Evolutionary conservation across 805 yeast genomes (phyloP).

Genomic region (Metschnikowia bowlesiae): DNA sequence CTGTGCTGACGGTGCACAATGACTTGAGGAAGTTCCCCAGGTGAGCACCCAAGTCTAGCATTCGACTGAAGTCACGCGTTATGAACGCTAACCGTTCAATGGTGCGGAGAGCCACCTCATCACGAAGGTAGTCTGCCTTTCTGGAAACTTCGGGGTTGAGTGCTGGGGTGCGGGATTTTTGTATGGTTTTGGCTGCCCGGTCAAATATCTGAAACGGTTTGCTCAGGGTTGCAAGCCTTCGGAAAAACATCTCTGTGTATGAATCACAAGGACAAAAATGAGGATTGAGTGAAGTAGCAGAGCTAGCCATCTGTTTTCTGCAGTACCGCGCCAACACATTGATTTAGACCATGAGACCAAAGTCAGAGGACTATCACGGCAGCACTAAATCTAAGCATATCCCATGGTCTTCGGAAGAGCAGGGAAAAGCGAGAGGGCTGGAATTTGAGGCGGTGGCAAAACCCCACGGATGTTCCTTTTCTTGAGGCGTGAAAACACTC

Average conservation of each 20-base stretch:
- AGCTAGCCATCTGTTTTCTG: background rate
- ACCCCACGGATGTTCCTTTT: too few relatives aligned
- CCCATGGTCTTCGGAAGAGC: too few relatives aligned
- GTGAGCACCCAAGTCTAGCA: constrained; percentile 71
- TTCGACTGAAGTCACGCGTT: constrained; percentile 54
- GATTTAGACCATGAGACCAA: background rate
- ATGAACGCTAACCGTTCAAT: constrained; percentile 73
- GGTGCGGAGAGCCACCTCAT: constrained; percentile 68
- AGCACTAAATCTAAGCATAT: background rate
- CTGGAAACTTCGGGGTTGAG: constrained; percentile 43
- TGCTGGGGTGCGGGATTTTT: constrained; percentile 49
- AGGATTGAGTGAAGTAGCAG: background rate
- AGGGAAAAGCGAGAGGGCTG: too few relatives aligned
- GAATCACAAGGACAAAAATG: background rate
- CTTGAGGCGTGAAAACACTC: too few relatives aligned
- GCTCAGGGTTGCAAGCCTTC: constrained; percentile 10
- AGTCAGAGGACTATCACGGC: background rate
- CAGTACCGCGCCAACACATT: constrained; percentile 1
- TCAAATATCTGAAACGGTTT: constrained; percentile 49
- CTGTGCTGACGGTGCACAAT: constrained; percentile 25
- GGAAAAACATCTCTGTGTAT: background rate
- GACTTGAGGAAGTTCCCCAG: constrained; percentile 57
- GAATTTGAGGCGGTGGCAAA: too few relatives aligned
- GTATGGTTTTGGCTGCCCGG: constrained; percentile 55
- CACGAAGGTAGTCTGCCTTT: constrained; percentile 66